These are phyloP conservation scores for Linaria vulgaris DNA, from an alignment of 257 asterid species.

Conservation along the genomic window DNA sequence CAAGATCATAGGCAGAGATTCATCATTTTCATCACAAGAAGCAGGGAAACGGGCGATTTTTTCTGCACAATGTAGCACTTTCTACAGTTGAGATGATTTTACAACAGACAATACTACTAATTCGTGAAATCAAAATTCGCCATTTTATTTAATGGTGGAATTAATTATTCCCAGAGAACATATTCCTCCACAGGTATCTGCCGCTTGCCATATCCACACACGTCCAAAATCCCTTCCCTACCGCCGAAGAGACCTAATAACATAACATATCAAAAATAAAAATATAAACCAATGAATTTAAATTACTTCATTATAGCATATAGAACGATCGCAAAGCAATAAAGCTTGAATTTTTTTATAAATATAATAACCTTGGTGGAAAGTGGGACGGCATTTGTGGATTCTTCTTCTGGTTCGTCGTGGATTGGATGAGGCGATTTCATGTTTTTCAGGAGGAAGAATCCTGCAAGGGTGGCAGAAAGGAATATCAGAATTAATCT, in stretches of 20 bases:
- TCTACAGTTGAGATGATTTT: no score
- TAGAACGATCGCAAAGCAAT: no score
- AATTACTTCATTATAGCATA: no score
- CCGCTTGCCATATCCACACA: slow-evolving; percentile 94
- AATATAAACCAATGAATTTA: neutral
- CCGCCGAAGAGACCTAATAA: slow-evolving; percentile 46
- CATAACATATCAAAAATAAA: neutral
- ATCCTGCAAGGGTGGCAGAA: slow-evolving; percentile 53
- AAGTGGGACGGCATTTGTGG: slow-evolving; percentile 31
- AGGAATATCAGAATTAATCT: slow-evolving; percentile 48
- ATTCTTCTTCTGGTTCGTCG: slow-evolving; percentile 31
- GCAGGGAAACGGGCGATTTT: no score
- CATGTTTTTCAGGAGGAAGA: slow-evolving; percentile 43
- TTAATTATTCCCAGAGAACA: slow-evolving; percentile 55
- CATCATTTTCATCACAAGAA: no score
- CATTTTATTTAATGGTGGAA: slow-evolving; percentile 22
- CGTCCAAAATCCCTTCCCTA: slow-evolving; percentile 68
- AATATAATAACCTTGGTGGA: slow-evolving; percentile 39
- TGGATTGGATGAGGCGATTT: slow-evolving; percentile 29
- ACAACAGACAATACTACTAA: no score
- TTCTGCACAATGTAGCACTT: no score
- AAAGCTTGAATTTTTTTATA: neutral
- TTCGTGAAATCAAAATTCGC: no score
- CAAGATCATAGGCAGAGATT: no score
- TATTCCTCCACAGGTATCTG: slow-evolving; percentile 76